Evolutionary conservation across 2,329 filamentous ascomycete genomes (phyloP), one percentile per base, ranked within the genome.

Genomic region (Fusarium nanum): DNA sequence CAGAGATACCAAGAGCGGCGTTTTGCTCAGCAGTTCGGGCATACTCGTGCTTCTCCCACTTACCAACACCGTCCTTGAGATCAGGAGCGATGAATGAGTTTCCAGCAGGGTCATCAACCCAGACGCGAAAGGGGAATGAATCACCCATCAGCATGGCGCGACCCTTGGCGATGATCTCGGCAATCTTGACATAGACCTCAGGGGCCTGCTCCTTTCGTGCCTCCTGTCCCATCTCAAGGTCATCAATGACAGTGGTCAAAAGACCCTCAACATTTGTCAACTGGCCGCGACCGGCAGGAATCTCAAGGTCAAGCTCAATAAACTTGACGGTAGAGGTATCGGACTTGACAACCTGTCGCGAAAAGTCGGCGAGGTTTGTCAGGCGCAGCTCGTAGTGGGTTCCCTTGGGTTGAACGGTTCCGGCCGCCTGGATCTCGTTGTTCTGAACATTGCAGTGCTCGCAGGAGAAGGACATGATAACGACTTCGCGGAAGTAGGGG

Each of bases 21-120:
- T 99, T 99, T 80, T 98, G 95, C 76, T 93, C 93, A 3, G 90
- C 83, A 2, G 92, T 95, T 64, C 96, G 90, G 56, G 89, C 81
- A 78, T 96, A 99, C 76, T 98, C 93, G 65, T 89, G 87, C 79
- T 95, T 93, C 71, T 89, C 89, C 89, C 94, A 98, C 82, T 98
- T 98, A 73, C 92, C 92, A n/a, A 91, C 87, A 48, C 88, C 87
- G 72, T 93, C 91, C 68, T 89, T 91, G 67, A 93, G 88, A 70
- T 94, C 92, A 16, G 96, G 96, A 49, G 97, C 92, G 75, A 99
- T 97, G 87, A 94, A 98, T 4, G 94, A 97, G 85, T 99, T 99
- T 57, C 96, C 96, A 1, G 94, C 92, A 5, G 93, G 92, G 78
- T 99, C 96, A 78, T 99, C 94, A 49, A 98, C 85, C 42, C 89